A percentile compares a stretch with the other conserved stretches of the same genome.
phyloP scores from a whole-genome alignment of 495 filamentous ascomycete genomes.

The Cercophora samala region DNA sequence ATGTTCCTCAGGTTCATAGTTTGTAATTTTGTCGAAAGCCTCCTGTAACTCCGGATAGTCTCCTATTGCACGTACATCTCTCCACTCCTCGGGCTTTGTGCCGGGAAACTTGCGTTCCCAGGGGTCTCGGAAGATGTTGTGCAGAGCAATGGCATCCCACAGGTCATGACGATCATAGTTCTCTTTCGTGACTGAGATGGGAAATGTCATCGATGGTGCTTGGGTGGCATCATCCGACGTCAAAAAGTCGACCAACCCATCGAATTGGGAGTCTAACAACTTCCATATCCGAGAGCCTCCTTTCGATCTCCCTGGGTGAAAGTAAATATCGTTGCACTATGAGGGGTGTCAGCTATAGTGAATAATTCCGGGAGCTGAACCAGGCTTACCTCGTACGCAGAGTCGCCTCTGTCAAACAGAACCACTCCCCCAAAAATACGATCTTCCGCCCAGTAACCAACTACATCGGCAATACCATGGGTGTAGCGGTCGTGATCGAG shows the following conservation, averaged over 20 bases:
- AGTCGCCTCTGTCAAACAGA: constrained; percentile 6
- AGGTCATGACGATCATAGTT: constrained; percentile 9
- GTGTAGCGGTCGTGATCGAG: constrained; percentile 12
- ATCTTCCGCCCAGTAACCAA: constrained; percentile 17
- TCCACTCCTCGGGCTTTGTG: neutral
- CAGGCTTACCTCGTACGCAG: constrained; percentile 3
- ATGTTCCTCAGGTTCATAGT: neutral
- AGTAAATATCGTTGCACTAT: constrained; percentile 15
- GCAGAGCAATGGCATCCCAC: constrained; percentile 15
- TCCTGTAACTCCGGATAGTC: constrained; percentile 12
- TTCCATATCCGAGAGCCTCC: constrained; percentile 11
- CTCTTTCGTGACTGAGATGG: neutral
- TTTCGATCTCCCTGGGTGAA: neutral
- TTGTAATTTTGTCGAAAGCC: neutral
- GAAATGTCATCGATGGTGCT: neutral
- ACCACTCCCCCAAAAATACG: constrained; percentile 11
- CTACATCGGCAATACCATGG: constrained; percentile 9
- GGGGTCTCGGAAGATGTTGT: constrained; percentile 12
- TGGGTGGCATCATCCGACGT: neutral
- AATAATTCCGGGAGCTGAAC: no score
- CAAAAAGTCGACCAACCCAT: neutral
- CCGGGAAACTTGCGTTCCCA: constrained; percentile 13
- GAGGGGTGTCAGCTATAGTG: no score
- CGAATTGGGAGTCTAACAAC: constrained; percentile 5
- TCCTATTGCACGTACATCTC: neutral